phyloP scores from a whole-genome alignment of 2,329 filamentous ascomycete genomes.

The Graphilbum fragrans region DNA sequence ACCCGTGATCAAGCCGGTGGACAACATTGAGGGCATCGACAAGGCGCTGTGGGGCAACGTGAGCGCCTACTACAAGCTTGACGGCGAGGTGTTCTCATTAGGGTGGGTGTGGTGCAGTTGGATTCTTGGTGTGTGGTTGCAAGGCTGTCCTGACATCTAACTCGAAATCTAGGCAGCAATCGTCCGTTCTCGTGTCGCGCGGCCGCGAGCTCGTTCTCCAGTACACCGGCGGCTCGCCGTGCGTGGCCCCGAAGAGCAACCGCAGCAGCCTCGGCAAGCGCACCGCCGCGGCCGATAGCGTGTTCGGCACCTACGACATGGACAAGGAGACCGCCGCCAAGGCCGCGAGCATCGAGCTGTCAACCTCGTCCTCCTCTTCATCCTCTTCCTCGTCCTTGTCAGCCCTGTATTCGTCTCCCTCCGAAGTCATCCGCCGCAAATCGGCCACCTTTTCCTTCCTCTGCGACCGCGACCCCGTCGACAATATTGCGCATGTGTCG shows the following conservation, averaged over 20 bases:
- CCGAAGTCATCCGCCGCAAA: constrained; percentile 40
- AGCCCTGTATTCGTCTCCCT: too few species aligned
- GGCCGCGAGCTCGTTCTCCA: constrained; percentile 67
- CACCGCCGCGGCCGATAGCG: background rate
- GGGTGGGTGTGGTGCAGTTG: constrained; percentile 39
- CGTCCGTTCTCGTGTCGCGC: constrained; percentile 40
- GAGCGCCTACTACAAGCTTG: constrained; percentile 62
- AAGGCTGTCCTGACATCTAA: background rate
- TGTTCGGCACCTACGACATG: background rate
- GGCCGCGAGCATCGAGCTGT: background rate
- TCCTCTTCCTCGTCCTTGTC: background rate
- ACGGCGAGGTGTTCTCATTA: constrained; percentile 59
- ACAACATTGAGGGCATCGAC: constrained; percentile 52
- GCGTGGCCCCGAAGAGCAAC: constrained; percentile 33
- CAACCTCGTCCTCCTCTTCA: background rate
- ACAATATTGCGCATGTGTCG: constrained; percentile 56
- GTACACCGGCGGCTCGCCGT: constrained; percentile 67
- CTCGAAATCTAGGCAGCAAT: constrained; percentile 35
- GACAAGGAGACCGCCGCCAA: constrained; percentile 11
- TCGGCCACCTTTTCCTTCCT: constrained; percentile 86
- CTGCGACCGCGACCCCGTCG: constrained; percentile 72
- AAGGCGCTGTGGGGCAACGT: constrained; percentile 56
- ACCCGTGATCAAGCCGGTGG: constrained; percentile 55
- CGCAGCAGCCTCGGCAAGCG: too few species aligned
- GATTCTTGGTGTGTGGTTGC: background rate